phyloP scores from a whole-genome alignment of 140 eudicot genomes.

The Stevia rebaudiana region DNA sequence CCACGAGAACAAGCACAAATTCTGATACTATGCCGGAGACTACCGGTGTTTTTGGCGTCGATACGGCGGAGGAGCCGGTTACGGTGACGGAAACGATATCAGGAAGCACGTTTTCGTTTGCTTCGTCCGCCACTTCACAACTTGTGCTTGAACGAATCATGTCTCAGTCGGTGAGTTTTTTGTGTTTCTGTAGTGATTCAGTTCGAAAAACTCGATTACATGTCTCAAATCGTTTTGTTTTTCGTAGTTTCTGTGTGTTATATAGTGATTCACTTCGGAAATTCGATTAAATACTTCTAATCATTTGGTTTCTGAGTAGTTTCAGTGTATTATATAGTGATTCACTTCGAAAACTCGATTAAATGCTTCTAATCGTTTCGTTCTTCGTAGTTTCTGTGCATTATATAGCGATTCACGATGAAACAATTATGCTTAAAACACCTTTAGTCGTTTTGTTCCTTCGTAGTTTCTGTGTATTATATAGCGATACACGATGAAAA shows the following conservation, averaged over 20 bases:
- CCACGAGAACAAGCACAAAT: slow-evolving; percentile 6
- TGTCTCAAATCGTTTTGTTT: not conserved
- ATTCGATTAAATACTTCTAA: not conserved
- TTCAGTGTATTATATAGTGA: not conserved
- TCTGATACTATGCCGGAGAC: slow-evolving; percentile 3
- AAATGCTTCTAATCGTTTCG: not conserved
- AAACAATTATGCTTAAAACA: not conserved
- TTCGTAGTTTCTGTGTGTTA: not conserved
- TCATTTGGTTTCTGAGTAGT: not conserved
- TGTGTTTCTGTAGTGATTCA: not conserved
- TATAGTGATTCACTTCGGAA: not conserved
- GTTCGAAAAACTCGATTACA: not conserved
- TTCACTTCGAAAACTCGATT: not conserved
- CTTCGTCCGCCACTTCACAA: slow-evolving; percentile 95
- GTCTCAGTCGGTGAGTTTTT: slow-evolving; percentile 80
- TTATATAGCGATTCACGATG: not conserved
- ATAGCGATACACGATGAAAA: too few relatives aligned
- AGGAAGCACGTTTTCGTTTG: slow-evolving; percentile 83
- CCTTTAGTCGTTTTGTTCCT: not conserved
- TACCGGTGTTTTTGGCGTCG: slow-evolving; percentile 16
- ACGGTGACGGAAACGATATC: slow-evolving; percentile 21
- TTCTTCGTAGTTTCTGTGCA: not conserved
- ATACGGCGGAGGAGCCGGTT: slow-evolving; percentile 29
- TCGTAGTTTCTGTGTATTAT: too few relatives aligned
- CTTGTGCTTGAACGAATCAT: slow-evolving; percentile 95